Base-by-base conservation (phyloP, 1,139 yeast genomes). In the Yamadazyma aaseri region DNA sequence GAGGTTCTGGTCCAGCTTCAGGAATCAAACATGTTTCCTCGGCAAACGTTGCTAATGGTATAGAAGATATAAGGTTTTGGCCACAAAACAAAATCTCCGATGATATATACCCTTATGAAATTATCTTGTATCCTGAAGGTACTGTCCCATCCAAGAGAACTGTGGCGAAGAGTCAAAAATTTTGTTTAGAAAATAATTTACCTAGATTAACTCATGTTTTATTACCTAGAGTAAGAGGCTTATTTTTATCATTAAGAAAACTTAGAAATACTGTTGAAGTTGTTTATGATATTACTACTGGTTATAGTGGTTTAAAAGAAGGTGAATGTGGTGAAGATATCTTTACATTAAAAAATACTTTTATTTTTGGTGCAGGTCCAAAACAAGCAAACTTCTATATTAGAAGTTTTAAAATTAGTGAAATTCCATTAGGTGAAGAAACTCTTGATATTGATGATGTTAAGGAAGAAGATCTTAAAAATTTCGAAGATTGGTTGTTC, bases 51-150 rank as follows among this genome's bases (percentile, higher is more conserved):
- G 23, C 34, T 3, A 32, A 47, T n/a, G 44, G 39, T 24, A 31
- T 34, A 26, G 48, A 40, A n/a, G 44, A 39, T 29, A 50, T 47
- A 10, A 52, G 51, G 17, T 50, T 47, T 21, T 72, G 76, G 72
- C 76, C 76, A 2, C 34, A 46, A 22, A 72, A 73, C 2, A 45
- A 43, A 3, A 52, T 60, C 21, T 37, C 59, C 2, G 45, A 55
- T 41, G 42, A 57, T 31, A 39, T 64, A 34, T 56, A 70, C 65
- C 69, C 79, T 44, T 80, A 77, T 45, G 65, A 65, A 52, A 54
- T 92, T 35, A 60, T 90, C 17, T 57, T 92, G 21, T 92, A 83
- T 58, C 98, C 99, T 1, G 99, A 92, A 58, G 99, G 99, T 2
- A 92, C 99, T 0, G 94, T 89, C 34, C 65, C 86, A 39, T 81